phyloP scores from a whole-genome alignment of 1,284 basidiomycete genomes.

The Pisolithus thermaeus region DNA sequence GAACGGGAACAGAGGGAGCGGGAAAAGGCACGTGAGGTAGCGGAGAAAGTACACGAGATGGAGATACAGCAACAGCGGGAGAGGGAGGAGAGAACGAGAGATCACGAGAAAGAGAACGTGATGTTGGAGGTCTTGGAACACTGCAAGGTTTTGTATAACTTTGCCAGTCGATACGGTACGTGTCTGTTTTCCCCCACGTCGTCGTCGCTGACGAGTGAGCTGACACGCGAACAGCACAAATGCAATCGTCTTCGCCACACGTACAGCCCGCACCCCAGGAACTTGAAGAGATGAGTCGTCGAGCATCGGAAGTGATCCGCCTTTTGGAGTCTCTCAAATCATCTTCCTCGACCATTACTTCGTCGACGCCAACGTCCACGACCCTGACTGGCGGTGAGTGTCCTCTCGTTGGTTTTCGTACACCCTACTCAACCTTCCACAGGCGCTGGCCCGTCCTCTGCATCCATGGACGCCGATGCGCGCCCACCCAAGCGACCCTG shows the following conservation, averaged over 20 bases:
- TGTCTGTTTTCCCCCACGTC: background rate
- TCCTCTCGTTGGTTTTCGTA: no score
- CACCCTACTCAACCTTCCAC: background rate
- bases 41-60: constrained; percentile 1
- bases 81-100: constrained; percentile 11
- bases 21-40: background rate
- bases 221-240: constrained; percentile 33
- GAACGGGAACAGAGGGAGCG: background rate
- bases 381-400: background rate
- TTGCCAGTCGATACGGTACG: constrained; percentile 62
- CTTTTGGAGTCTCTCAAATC: constrained; percentile 59
- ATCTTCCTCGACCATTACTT: constrained; percentile 23
- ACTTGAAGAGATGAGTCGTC: constrained; percentile 59
- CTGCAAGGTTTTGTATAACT: constrained; percentile 53
- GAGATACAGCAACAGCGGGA: constrained; percentile 8
- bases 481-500: constrained; percentile 70
- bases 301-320: constrained; percentile 56
- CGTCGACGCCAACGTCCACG: background rate
- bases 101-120: constrained; percentile 24
- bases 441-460: constrained; percentile 15
- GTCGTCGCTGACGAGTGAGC: background rate
- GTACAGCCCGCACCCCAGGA: constrained; percentile 50
- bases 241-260: constrained; percentile 41
- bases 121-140: constrained; percentile 51
- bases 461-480: constrained; percentile 21